Evolutionary conservation across 2,329 filamentous ascomycete genomes (phyloP).

Genomic region (Paraphaeosphaeria sporulosa): DNA sequence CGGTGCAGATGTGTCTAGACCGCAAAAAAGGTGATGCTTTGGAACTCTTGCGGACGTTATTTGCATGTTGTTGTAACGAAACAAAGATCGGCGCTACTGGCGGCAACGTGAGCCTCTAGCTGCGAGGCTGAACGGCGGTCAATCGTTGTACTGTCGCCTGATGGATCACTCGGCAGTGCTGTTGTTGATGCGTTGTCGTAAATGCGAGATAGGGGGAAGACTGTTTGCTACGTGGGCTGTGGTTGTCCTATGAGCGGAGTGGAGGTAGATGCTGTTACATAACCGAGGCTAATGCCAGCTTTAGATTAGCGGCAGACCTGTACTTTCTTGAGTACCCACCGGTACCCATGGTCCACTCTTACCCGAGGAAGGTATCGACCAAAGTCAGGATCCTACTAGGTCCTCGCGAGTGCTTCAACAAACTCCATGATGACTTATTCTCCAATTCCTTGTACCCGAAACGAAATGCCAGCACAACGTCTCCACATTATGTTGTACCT

Average conservation of each 20-base stretch:
- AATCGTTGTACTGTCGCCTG: not conserved
- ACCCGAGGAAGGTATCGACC: too few species aligned
- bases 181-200: slow-evolving; percentile 5
- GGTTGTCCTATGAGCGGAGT: not conserved
- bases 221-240: slow-evolving; percentile 5
- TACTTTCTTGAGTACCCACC: too few species aligned
- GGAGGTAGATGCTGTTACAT: not conserved
- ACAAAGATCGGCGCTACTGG: not conserved
- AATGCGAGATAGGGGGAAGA: not conserved
- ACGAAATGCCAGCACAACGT: too few species aligned
- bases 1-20: not conserved
- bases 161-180: not conserved
- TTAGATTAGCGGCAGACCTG: not conserved
- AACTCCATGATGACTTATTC: too few species aligned
- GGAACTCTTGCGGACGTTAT: not conserved
- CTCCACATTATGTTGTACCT: too few species aligned
- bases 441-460: too few species aligned
- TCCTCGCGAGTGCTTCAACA: too few species aligned
- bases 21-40: not conserved
- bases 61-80: not conserved
- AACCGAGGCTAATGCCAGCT: not conserved
- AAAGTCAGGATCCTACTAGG: too few species aligned
- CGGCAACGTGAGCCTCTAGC: not conserved
- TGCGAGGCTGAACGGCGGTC: not conserved
- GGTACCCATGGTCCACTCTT: too few species aligned